phyloP scores from a whole-genome alignment of 768 basidiomycete species.

The Boletus bicolor region DNA sequence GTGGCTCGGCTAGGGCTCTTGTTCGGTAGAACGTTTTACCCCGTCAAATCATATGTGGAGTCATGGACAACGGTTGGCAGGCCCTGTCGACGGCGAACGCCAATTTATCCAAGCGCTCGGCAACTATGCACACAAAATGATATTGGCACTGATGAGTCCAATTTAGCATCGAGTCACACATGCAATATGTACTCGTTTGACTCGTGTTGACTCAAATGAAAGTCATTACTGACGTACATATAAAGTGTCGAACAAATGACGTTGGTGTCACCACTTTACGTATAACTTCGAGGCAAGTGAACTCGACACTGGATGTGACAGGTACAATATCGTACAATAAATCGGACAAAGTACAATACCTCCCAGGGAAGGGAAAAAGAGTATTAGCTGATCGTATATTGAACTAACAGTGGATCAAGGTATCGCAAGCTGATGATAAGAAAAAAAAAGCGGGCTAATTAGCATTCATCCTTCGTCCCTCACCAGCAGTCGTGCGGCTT shows the following conservation, averaged over 20 bases:
- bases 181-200: background rate
- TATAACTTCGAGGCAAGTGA: background rate
- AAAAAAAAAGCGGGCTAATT: constrained; percentile 1
- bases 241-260: no score
- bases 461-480: constrained; percentile 12
- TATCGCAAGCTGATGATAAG: constrained; percentile 2
- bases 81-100: no score
- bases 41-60: no score
- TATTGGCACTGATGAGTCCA: background rate
- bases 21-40: no score
- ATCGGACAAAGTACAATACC: background rate
- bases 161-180: background rate
- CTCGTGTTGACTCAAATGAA: background rate
- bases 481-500: constrained; percentile 37
- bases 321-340: constrained; percentile 11
- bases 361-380: background rate
- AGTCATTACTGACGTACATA: background rate
- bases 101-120: background rate
- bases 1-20: no score
- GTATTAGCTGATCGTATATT: constrained; percentile 14
- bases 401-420: constrained; percentile 7
- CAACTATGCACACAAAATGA: background rate
- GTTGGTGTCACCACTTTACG: background rate
- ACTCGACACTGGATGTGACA: background rate
- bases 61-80: no score